Percentiles rank a stretch among this genome's conserved stretches.
Conservation (phyloP, 2,329 filamentous ascomycete species). For the Diaporthe helianthi region DNA sequence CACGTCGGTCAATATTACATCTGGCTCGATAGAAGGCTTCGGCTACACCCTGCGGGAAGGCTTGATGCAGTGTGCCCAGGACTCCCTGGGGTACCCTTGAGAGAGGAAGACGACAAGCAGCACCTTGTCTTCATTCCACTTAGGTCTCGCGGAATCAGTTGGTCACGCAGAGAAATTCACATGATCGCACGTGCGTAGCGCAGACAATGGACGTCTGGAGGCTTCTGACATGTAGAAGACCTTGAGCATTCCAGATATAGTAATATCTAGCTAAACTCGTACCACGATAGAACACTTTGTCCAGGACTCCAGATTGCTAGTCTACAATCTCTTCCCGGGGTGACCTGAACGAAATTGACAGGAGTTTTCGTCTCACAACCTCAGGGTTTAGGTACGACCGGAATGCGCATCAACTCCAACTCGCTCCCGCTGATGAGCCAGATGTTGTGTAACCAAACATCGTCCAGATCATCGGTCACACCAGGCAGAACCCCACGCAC, state of each 20-base stretch:
- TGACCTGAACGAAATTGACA: neutral
- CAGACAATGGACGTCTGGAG: too few relatives aligned
- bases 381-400: conserved; percentile 7
- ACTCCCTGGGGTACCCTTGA: conserved; percentile 2
- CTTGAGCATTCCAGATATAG: neutral
- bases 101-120: neutral
- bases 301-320: too few relatives aligned
- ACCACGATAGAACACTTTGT: neutral
- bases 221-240: too few relatives aligned
- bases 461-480: neutral
- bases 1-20: conserved; percentile 17
- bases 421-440: neutral
- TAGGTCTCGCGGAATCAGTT: neutral
- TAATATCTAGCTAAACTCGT: too few relatives aligned
- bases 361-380: neutral
- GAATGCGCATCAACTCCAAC: conserved; percentile 10
- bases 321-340: neutral
- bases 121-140: neutral
- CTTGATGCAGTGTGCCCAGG: conserved; percentile 15
- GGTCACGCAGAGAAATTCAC: too few relatives aligned
- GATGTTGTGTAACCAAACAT: conserved; percentile 12
- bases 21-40: neutral
- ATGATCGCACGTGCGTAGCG: neutral
- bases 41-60: conserved; percentile 19
- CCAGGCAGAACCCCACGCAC: conserved; percentile 11